Evolutionary conservation across 2,329 filamentous ascomycete genomes (phyloP).

Genomic region (Sclerotinia sclerotiorum): DNA sequence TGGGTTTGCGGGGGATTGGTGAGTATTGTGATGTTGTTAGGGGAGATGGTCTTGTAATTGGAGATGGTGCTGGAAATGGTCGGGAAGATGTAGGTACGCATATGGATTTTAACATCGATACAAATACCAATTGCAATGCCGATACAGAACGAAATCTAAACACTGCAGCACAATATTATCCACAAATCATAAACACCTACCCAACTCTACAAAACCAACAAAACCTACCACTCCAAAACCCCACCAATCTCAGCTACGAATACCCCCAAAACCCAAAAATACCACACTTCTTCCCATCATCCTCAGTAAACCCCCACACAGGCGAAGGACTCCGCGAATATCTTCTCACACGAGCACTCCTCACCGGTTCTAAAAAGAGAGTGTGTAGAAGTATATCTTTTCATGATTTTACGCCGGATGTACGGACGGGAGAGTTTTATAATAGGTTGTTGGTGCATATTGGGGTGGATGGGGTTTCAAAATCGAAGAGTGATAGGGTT

Average conservation of each 20-base stretch:
- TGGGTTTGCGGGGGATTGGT: too few species aligned
- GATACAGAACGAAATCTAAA: neutral
- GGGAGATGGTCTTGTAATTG: neutral
- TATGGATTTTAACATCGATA: neutral
- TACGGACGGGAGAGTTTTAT: conserved; percentile 24
- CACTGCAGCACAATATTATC: neutral
- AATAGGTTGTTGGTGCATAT: conserved; percentile 34
- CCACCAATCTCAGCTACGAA: neutral
- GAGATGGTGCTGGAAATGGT: too few species aligned
- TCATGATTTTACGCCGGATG: conserved; percentile 36
- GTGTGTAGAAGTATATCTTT: conserved; percentile 35
- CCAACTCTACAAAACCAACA: neutral
- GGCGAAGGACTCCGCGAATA: conserved; percentile 36
- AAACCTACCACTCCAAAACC: neutral
- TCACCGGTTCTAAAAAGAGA: conserved; percentile 27
- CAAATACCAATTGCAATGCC: neutral
- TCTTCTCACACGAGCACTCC: conserved; percentile 30
- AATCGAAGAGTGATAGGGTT: conserved; percentile 26
- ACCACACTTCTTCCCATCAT: neutral
- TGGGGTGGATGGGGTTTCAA: conserved; percentile 10
- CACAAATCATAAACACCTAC: neutral
- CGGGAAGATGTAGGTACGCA: neutral
- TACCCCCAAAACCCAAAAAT: too few species aligned
- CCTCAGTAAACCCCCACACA: conserved; percentile 30
- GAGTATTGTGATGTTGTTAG: neutral